phyloP scores from a whole-genome alignment of 345 rosid species.

The Cochlearia excelsa region DNA sequence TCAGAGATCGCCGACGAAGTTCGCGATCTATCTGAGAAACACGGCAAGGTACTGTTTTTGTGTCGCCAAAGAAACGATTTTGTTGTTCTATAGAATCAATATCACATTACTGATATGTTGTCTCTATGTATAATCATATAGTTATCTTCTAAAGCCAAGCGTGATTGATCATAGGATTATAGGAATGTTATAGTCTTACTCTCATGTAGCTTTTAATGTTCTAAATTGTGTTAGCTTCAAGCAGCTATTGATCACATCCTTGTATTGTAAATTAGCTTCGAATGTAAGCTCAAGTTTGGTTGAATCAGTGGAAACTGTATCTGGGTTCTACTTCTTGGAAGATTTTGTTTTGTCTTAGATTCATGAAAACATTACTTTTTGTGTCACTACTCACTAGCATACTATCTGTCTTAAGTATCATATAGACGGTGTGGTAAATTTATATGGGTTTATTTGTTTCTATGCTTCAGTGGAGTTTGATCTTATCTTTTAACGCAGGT shows the following conservation, averaged over 20 bases:
- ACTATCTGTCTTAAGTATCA: background rate
- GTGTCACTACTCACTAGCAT: background rate
- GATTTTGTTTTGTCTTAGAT: background rate
- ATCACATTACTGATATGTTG: background rate
- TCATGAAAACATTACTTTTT: background rate
- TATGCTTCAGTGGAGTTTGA: background rate
- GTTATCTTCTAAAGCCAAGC: slow-evolving; percentile 10
- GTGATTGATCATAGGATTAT: slow-evolving; percentile 7
- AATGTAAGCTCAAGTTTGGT: slow-evolving; percentile 7
- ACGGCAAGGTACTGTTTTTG: slow-evolving; percentile 54
- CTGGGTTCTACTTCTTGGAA: background rate
- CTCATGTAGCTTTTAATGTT: slow-evolving; percentile 2
- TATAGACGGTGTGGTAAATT: background rate
- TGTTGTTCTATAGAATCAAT: slow-evolving; percentile 1
- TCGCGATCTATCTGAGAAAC: slow-evolving; percentile 52
- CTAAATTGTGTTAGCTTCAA: background rate
- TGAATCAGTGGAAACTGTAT: background rate
- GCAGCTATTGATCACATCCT: slow-evolving; percentile 10
- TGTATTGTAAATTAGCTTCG: background rate
- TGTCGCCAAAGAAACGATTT: background rate
- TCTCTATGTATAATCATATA: background rate
- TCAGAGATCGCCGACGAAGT: slow-evolving; percentile 82
- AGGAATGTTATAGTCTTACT: background rate
- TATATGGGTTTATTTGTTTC: background rate
- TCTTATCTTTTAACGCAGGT: slow-evolving; percentile 45